Evolutionary conservation across 345 rosid species (phyloP).

Genomic region (Euphorbia pulcherrima): DNA sequence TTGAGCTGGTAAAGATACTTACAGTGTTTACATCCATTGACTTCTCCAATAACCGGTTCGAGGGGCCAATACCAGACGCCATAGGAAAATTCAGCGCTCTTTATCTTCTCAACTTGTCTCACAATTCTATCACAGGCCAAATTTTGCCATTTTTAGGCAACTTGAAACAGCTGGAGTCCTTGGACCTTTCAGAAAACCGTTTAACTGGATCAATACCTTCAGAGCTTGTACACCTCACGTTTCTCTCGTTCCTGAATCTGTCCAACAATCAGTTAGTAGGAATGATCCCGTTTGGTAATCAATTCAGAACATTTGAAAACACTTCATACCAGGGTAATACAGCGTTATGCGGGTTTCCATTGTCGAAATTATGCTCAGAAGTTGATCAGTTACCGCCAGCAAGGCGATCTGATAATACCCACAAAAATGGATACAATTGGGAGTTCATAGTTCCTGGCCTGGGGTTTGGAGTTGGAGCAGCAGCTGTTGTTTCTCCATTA

Average conservation of each 20-base stretch:
- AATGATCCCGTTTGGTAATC: constrained; percentile 5
- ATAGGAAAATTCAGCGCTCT: constrained; percentile 20
- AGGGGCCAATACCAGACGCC: constrained; percentile 18
- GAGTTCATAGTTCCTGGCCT: constrained; percentile 39
- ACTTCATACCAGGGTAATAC: constrained; percentile 14
- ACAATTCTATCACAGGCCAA: constrained; percentile 16
- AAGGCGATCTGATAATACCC: background rate
- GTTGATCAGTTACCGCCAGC: background rate
- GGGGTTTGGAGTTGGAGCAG: constrained; percentile 58
- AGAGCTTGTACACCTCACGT: constrained; percentile 13
- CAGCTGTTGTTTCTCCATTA: constrained; percentile 33
- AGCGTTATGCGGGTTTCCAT: constrained; percentile 14
- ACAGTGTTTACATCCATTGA: constrained; percentile 36
- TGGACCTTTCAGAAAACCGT: constrained; percentile 19
- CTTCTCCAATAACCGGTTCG: constrained; percentile 18
- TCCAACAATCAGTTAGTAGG: constrained; percentile 16
- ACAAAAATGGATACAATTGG: constrained; percentile 31
- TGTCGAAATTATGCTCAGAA: background rate
- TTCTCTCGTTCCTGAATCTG: constrained; percentile 22
- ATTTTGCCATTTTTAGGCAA: background rate
- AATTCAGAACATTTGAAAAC: constrained; percentile 4
- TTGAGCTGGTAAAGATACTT: constrained; percentile 34
- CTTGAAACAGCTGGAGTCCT: constrained; percentile 15
- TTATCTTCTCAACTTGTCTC: constrained; percentile 22
- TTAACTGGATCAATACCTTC: constrained; percentile 18